These are phyloP conservation scores for Vitis rupestris DNA, from an alignment of 164 flowering plant species.

Conservation along the genomic window DNA sequence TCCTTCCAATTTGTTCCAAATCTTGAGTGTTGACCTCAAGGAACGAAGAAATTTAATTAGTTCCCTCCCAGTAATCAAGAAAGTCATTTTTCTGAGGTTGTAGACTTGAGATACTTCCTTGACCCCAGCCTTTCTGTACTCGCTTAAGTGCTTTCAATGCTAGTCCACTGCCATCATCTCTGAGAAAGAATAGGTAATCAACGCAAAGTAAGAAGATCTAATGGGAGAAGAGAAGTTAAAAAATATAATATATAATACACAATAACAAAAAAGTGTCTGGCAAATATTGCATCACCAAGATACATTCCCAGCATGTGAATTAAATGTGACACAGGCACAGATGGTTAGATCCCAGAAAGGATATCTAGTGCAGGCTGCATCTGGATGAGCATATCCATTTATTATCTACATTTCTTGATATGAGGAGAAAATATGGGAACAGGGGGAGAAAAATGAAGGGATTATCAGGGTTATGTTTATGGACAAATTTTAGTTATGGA, in stretches of 20 bases:
- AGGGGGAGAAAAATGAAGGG: too few species aligned
- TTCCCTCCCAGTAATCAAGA: slow-evolving; percentile 45
- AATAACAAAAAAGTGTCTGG: not conserved
- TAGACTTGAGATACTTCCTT: slow-evolving; percentile 48
- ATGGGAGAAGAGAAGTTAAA: too few species aligned
- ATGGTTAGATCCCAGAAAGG: not conserved
- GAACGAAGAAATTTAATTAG: slow-evolving; percentile 3
- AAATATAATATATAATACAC: not conserved
- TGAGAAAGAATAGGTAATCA: slow-evolving; percentile 26
- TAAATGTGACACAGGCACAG: not conserved
- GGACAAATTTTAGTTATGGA: too few species aligned
- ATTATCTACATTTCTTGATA: not conserved
- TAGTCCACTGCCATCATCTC: slow-evolving; percentile 85
- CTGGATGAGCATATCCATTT: not conserved
- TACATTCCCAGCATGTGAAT: too few species aligned
- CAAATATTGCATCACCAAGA: too few species aligned
- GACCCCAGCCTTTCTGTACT: slow-evolving; percentile 89
- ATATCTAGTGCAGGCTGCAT: not conserved
- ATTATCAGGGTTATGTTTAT: too few species aligned
- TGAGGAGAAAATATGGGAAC: too few species aligned
- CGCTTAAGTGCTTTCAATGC: slow-evolving; percentile 65
- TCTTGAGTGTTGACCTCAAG: too few species aligned
- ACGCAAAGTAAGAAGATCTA: not conserved
- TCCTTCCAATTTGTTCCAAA: too few species aligned
- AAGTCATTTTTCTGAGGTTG: slow-evolving; percentile 41